Conservation (phyloP, 192 early-diverging fungal species). For the Mortierella antarctica region DNA sequence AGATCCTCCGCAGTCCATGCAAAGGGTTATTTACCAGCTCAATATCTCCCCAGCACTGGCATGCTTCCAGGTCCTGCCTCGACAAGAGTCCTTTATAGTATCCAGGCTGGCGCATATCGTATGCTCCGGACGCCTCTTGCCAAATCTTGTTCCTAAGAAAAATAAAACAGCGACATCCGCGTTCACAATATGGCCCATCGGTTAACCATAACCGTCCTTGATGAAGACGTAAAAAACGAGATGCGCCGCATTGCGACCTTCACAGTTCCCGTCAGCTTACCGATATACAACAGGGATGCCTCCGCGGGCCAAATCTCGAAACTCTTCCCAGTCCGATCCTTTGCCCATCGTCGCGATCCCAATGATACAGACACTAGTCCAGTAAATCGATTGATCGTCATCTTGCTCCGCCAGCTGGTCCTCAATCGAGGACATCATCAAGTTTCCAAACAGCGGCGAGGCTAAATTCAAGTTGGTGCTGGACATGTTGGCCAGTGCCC, state of each 20-base stretch:
- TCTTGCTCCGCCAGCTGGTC: slow-evolving; percentile 32
- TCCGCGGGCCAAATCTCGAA: slow-evolving; percentile 43
- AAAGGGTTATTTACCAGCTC: slow-evolving; percentile 29
- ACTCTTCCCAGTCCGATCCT: slow-evolving; percentile 50
- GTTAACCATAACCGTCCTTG: too few relatives aligned
- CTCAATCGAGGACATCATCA: slow-evolving; percentile 16
- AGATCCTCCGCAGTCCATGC: neutral
- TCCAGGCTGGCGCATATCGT: slow-evolving; percentile 39
- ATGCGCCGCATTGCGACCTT: too few relatives aligned
- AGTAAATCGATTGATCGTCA: slow-evolving; percentile 45
- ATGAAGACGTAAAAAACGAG: neutral
- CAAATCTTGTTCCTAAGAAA: slow-evolving; percentile 46
- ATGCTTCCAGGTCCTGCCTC: slow-evolving; percentile 16
- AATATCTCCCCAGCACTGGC: slow-evolving; percentile 48
- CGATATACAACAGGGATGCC: slow-evolving; percentile 50
- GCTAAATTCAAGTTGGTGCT: slow-evolving; percentile 23
- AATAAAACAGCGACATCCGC: neutral
- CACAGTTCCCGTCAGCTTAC: slow-evolving; percentile 1
- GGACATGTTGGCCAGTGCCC: slow-evolving; percentile 28
- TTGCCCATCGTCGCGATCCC: slow-evolving; percentile 52
- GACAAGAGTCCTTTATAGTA: slow-evolving; percentile 42
- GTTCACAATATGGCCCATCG: neutral
- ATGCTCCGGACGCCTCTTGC: slow-evolving; percentile 45
- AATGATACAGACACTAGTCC: slow-evolving; percentile 49
- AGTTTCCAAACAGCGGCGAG: slow-evolving; percentile 36